Conservation (phyloP, 257 asterid species). For the Solanum lycopersicoides region DNA sequence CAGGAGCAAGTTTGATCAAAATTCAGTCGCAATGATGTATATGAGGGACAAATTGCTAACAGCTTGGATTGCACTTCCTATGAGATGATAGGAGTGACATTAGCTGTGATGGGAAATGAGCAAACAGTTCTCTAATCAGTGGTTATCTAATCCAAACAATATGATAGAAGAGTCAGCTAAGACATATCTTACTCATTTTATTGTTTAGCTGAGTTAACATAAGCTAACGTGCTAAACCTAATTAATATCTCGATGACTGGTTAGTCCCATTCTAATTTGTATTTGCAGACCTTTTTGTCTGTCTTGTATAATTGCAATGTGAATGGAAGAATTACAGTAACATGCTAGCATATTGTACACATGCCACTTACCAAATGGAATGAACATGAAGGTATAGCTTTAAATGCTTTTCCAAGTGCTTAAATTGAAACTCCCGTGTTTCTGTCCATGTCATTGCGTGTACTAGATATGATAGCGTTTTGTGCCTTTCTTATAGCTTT, state of each 20-base stretch:
- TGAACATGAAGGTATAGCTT: neutral
- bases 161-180: neutral
- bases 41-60: neutral
- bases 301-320: neutral
- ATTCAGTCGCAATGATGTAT: neutral
- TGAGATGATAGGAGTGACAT: neutral
- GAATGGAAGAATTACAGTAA: neutral
- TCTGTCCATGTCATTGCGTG: neutral
- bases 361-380: neutral
- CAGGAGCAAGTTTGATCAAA: neutral
- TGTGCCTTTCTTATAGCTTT: neutral
- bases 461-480: neutral
- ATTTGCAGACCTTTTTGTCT: neutral
- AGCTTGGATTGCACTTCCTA: neutral
- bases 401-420: neutral
- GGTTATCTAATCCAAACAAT: neutral
- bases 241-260: neutral
- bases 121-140: neutral
- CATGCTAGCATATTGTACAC: neutral
- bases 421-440: neutral
- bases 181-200: neutral
- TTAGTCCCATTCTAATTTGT: neutral
- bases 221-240: neutral
- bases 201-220: neutral
- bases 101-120: neutral